phyloP scores from a whole-genome alignment of 1,284 basidiomycete genomes.

The Coniferiporia sulphurascens region DNA sequence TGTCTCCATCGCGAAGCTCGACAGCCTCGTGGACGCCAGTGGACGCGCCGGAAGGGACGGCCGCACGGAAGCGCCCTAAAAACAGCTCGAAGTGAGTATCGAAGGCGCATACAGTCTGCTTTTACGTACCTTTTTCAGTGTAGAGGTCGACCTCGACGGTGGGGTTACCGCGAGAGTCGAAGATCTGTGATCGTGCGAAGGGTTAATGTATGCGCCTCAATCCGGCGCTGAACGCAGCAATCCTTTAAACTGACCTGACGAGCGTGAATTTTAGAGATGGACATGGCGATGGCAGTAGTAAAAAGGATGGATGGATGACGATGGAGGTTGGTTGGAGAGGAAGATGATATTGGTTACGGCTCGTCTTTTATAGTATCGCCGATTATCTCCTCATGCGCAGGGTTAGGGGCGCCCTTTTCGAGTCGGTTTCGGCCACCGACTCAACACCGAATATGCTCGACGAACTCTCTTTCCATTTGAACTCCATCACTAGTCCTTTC shows the following conservation, averaged over 20 bases:
- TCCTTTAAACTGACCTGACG: constrained; percentile 65
- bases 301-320: constrained; percentile 14
- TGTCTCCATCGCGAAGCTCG: constrained; percentile 97
- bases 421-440: too few species aligned
- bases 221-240: background rate
- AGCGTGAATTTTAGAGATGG: constrained; percentile 81
- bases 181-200: constrained; percentile 65
- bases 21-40: constrained; percentile 98
- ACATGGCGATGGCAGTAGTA: constrained; percentile 50
- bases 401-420: constrained; percentile 19
- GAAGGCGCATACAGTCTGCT: constrained; percentile 7
- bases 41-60: constrained; percentile 97
- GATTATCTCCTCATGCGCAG: constrained; percentile 19
- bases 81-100: constrained; percentile 2
- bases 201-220: constrained; percentile 16
- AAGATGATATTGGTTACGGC: background rate
- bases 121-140: constrained; percentile 73
- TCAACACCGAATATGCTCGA: background rate
- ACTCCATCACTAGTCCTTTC: background rate
- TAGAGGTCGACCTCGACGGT: constrained; percentile 93
- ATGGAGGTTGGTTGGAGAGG: constrained; percentile 5
- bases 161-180: constrained; percentile 94
- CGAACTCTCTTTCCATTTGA: background rate
- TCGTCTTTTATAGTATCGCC: constrained; percentile 12
- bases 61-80: constrained; percentile 87